These are phyloP conservation scores for Diaporthe ilicicola DNA, from an alignment of 2,329 filamentous ascomycete genomes.

Conservation along the genomic window DNA sequence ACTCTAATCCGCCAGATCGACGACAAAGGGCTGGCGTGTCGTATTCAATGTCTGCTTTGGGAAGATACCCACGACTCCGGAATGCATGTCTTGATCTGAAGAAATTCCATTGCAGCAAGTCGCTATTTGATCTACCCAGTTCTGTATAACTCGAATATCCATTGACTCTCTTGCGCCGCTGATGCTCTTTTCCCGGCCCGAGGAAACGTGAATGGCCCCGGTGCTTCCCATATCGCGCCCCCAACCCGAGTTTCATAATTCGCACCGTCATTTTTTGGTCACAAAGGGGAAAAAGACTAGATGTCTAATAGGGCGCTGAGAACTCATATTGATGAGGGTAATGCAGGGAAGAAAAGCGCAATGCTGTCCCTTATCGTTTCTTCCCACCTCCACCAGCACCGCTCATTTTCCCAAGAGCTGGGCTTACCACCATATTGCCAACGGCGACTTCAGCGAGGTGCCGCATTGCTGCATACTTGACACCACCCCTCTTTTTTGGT, in stretches of 20 bases:
- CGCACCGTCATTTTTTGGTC: background rate
- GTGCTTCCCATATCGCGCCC: background rate
- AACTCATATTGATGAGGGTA: background rate
- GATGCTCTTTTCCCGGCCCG: background rate
- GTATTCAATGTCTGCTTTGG: background rate
- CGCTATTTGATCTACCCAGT: background rate
- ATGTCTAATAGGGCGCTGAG: background rate
- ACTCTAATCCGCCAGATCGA: background rate
- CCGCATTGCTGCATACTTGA: constrained; percentile 40
- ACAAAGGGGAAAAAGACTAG: too few species aligned
- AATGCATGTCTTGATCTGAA: background rate
- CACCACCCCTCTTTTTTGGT: constrained; percentile 36
- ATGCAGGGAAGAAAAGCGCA: background rate
- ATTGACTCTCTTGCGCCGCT: background rate
- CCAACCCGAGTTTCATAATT: background rate
- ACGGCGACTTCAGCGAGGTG: constrained; percentile 39
- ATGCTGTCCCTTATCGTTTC: constrained; percentile 1
- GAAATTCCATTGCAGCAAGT: background rate
- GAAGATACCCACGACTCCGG: too few species aligned
- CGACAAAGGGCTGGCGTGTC: too few species aligned
- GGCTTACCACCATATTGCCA: constrained; percentile 35
- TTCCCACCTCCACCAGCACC: constrained; percentile 1
- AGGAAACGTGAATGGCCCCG: background rate
- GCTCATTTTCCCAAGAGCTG: constrained; percentile 27
- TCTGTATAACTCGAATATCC: background rate